Evolutionary conservation across 1,284 basidiomycete species (phyloP), one percentile per base, ranked within the genome.

Genomic region (Ustilago curta): DNA sequence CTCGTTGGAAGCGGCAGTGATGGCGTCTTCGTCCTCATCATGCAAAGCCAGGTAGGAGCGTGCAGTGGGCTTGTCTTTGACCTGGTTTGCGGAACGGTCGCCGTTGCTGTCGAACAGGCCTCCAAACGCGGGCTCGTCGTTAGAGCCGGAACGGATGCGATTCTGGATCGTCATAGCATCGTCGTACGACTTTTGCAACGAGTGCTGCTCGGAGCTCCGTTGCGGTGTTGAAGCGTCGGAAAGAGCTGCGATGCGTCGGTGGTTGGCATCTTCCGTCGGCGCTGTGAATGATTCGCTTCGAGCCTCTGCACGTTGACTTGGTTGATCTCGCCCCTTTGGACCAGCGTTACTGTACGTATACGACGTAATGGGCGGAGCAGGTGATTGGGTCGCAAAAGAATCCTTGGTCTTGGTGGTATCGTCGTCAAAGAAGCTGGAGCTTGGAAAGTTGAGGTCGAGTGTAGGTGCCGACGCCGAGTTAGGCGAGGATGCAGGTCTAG

Each of bases 361-460:
- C 25, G 12, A 23, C 2, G 23, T 16, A 29, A 39, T 7, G 18
- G 54, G 2, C 2, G 47, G n/a, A 7, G 32, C 29, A 31, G 53
- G 39, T 35, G 25, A 50, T 8, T 37, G 58, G 8, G 50, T 9
- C 25, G 48, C 23, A 7, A 42, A 45, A 2, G 35, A 16, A 6
- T 54, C 21, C 7, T 39, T 47, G 14, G 29, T 29, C 25, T 39
- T 39, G 18, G 18, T 42, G 23, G 52, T 32, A n/a, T 45, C 40
- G 27, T 60, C 62, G 25, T 64, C 53, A 44, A 58, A 58, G 23
- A 76, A 65, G 50, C 64, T 64, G 29, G 74, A 67, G 32, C 45
- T 55, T 8, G 77, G 74, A 45, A 78, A 44, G 16, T 73, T 32
- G 35, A 78, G 54, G 32, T 78, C 70, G 32, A 78, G 49, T 6